Base-by-base conservation (phyloP, 2,329 filamentous ascomycete species). In the Claviceps humidiphila region DNA sequence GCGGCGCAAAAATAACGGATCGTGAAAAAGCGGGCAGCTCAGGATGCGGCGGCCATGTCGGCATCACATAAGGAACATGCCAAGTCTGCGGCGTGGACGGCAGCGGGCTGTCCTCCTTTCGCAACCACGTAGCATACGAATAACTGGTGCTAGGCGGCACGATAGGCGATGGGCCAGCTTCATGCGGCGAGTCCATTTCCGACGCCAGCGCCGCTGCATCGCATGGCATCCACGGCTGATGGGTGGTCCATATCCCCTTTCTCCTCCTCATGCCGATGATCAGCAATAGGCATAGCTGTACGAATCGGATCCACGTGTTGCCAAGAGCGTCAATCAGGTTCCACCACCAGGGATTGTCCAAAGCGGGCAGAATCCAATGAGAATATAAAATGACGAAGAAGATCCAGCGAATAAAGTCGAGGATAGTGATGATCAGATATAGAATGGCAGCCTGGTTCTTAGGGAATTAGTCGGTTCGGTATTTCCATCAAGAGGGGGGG, bases 211-310 rank as follows among this genome's bases (percentile, higher is more conserved):
- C 41, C 9, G 50, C 48, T 14, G 43, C 22, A 17, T 40, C 39
- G 30, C 24, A 50, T 8, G 42, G 13, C 50, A 48, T 50, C 47
- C 50, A 52, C 16, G 47, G 9, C 30, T 51, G 53, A 16, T 52
- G 50, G 3, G 47, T 54, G 37, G 53, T 54, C 53, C 53, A 54
- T 20, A 54, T 49, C 17, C 53, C 53, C 24, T 54, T 52, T 30
- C 26, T 52, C 42, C 44, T 47, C 37, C 53, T 44, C 39, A 54
- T 54, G 30, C 53, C 53, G 26, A 54, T 51, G 5, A 54, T 34
- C 13, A 54, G 42, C 22, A 54, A 37, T 39, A 54, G 13, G 14
- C 38, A 24, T 5, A 54, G 30, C 47, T 54, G 50, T 16, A 37
- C 3, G 22, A 52, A 50, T 16, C 53, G 53, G 41, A 54, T 43